Evolutionary conservation across 805 yeast genomes (phyloP).

Genomic region (Cyberlindnera euphorbiiphila): DNA sequence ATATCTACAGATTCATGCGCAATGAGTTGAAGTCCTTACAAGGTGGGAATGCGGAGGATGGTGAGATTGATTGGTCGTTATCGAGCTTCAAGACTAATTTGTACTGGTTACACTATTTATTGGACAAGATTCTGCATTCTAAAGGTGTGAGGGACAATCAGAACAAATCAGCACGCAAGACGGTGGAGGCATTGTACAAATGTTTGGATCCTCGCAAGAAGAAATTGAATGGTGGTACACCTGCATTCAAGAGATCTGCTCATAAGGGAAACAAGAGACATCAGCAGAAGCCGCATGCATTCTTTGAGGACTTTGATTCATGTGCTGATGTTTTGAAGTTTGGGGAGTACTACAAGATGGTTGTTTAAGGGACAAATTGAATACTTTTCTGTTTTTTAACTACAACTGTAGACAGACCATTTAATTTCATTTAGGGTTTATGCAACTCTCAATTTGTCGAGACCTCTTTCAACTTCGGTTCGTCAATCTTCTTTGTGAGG

Average conservation of each 20-base stretch:
- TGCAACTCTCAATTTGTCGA: neutral
- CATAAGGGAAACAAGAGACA: constrained; percentile 15
- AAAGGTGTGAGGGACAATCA: constrained; percentile 32
- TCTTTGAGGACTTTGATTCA: constrained; percentile 26
- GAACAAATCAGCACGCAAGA: constrained; percentile 27
- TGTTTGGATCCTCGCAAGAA: constrained; percentile 34
- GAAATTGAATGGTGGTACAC: constrained; percentile 20
- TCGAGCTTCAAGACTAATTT: constrained; percentile 49
- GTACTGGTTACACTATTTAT: constrained; percentile 62
- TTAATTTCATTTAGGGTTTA: no score
- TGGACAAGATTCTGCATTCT: constrained; percentile 42
- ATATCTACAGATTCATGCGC: constrained; percentile 57
- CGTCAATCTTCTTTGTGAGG: constrained; percentile 6
- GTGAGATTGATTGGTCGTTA: constrained; percentile 44
- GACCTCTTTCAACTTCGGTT: constrained; percentile 3
- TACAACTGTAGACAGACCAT: no score
- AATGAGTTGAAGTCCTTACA: constrained; percentile 21
- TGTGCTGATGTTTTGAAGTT: constrained; percentile 24
- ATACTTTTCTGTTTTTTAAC: no score
- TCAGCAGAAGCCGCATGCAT: constrained; percentile 12
- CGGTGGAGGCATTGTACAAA: constrained; percentile 29
- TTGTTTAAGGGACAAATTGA: no score
- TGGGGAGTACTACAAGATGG: constrained; percentile 9
- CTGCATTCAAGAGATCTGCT: constrained; percentile 15
- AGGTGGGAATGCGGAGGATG: constrained; percentile 9